These are phyloP conservation scores for Tranzscheliella williamsii DNA, from an alignment of 1,284 basidiomycete species.

Conservation along the genomic window DNA sequence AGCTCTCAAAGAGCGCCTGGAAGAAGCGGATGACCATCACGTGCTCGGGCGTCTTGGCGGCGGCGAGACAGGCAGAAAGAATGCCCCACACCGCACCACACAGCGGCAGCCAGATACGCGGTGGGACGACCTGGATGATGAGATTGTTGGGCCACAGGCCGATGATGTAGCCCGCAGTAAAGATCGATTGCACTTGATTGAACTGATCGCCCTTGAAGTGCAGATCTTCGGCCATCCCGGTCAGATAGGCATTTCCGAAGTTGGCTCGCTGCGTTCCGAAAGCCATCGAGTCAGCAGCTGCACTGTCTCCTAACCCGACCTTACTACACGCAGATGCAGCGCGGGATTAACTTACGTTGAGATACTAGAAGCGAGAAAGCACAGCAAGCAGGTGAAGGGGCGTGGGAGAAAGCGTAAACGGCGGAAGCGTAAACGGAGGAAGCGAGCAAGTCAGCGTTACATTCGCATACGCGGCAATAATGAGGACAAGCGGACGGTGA, in stretches of 20 bases:
- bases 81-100: slow-evolving; percentile 50
- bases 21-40: slow-evolving; percentile 75
- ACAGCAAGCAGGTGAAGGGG: too few relatives aligned
- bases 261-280: too few relatives aligned
- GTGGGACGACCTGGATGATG: slow-evolving; percentile 52
- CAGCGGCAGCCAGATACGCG: slow-evolving; percentile 43
- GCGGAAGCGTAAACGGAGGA: too few relatives aligned
- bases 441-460: too few relatives aligned
- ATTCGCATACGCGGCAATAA: too few relatives aligned
- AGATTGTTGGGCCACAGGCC: slow-evolving; percentile 53
- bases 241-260: slow-evolving; percentile 67
- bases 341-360: too few relatives aligned
- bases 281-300: too few relatives aligned
- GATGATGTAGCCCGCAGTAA: slow-evolving; percentile 57
- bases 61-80: slow-evolving; percentile 29
- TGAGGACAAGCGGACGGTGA: too few relatives aligned
- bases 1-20: slow-evolving; percentile 73
- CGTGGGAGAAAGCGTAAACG: too few relatives aligned
- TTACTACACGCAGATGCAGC: too few relatives aligned
- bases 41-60: slow-evolving; percentile 60
- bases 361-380: too few relatives aligned
- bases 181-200: slow-evolving; percentile 66
- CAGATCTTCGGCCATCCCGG: slow-evolving; percentile 79
- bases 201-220: slow-evolving; percentile 72
- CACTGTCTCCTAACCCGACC: too few relatives aligned